phyloP scores from a whole-genome alignment of 345 rosid genomes.

The Citrus trifoliata region DNA sequence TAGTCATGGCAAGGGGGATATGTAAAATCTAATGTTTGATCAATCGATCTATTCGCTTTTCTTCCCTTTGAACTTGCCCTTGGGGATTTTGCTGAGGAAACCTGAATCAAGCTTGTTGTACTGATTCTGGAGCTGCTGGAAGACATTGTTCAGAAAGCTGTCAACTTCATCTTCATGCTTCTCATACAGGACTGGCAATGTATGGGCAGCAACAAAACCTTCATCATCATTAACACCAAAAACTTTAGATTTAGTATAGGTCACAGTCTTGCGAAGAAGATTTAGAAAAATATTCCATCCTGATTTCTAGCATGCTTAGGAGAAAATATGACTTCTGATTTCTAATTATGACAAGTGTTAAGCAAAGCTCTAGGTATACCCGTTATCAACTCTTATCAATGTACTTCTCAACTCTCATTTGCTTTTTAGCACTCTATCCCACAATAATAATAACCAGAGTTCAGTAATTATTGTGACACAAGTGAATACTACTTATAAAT shows the following conservation, averaged over 20 bases:
- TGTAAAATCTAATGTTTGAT: neutral
- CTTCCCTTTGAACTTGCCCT: slow-evolving; percentile 59
- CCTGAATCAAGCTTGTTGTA: slow-evolving; percentile 62
- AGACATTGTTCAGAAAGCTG: slow-evolving; percentile 41
- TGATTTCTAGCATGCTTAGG: neutral
- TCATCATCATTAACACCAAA: slow-evolving; percentile 6
- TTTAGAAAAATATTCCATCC: neutral
- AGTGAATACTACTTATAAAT: neutral
- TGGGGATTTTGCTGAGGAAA: slow-evolving; percentile 69
- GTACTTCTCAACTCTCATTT: neutral
- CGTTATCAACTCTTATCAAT: neutral
- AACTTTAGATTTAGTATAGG: neutral
- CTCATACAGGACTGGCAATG: slow-evolving; percentile 88
- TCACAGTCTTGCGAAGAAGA: neutral
- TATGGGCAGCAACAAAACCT: slow-evolving; percentile 95
- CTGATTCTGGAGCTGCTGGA: slow-evolving; percentile 57
- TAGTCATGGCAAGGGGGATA: neutral
- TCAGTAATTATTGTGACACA: neutral
- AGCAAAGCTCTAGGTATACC: neutral
- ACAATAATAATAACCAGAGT: neutral
- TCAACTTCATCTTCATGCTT: slow-evolving; percentile 79
- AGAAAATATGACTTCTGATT: neutral
- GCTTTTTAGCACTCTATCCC: neutral
- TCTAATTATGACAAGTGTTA: neutral
- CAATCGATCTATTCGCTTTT: slow-evolving; percentile 49